These are phyloP conservation scores for Rhizopus delemar DNA, from an alignment of 371 early-diverging fungal genomes.

Conservation along the genomic window DNA sequence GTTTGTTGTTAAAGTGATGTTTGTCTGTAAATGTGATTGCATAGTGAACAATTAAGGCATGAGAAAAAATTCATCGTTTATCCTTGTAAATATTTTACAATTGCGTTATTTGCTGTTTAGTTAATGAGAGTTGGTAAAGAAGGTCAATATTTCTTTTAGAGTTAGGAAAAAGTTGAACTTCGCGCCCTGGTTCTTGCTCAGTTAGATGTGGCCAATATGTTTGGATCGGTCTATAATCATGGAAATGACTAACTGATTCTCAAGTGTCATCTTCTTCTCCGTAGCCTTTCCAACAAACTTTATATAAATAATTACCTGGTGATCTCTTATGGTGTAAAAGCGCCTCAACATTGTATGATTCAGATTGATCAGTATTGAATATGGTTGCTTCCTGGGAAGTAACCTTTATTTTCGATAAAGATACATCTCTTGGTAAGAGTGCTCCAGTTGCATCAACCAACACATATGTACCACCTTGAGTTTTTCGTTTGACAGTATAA, in stretches of 20 bases:
- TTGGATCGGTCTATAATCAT: conserved; percentile 15
- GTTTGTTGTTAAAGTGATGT: too few species aligned
- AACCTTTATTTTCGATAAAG: neutral
- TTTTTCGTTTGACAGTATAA: conserved; percentile 2
- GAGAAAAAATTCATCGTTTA: too few species aligned
- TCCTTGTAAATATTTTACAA: too few species aligned
- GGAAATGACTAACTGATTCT: conserved; percentile 22
- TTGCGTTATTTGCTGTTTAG: too few species aligned
- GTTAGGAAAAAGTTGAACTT: too few species aligned
- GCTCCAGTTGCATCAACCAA: conserved; percentile 1
- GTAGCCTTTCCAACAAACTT: conserved; percentile 26
- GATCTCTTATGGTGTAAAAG: neutral
- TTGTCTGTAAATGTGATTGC: too few species aligned
- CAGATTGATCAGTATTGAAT: too few species aligned
- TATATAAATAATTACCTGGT: conserved; percentile 5
- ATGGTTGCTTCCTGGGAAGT: too few species aligned
- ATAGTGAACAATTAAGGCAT: too few species aligned
- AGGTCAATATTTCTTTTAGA: too few species aligned
- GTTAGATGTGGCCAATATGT: conserved; percentile 6
- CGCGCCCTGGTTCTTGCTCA: too few species aligned
- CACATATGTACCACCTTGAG: neutral
- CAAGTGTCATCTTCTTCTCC: conserved; percentile 25
- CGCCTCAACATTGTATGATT: neutral
- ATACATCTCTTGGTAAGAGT: neutral
- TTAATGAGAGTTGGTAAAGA: too few species aligned